Evolutionary conservation across 2,329 filamentous ascomycete species (phyloP).

Genomic region (Bisporella sp.): DNA sequence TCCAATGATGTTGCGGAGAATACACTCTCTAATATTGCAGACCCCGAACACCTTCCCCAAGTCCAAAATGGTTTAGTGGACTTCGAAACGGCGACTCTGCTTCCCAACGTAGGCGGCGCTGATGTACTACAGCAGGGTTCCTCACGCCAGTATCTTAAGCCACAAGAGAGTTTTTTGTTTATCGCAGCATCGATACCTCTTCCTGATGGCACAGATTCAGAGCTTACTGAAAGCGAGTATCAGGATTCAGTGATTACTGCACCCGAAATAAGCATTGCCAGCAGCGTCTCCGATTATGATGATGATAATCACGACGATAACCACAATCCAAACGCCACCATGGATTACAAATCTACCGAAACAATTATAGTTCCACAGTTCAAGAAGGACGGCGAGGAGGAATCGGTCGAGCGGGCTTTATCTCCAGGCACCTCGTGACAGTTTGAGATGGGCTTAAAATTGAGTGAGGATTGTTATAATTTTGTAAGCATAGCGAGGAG

Average conservation of each 20-base stretch:
- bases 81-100: no score
- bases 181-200: slow-evolving; percentile 14
- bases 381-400: no score
- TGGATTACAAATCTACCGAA: slow-evolving; percentile 19
- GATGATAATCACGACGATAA: slow-evolving; percentile 12
- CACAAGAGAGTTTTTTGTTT: not conserved
- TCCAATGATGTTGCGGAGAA: no score
- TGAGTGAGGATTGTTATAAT: no score
- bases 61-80: no score
- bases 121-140: no score
- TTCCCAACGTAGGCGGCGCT: no score
- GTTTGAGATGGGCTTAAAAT: not conserved
- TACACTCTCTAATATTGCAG: no score
- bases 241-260: slow-evolving; percentile 3
- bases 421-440: not conserved
- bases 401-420: no score
- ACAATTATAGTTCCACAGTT: slow-evolving; percentile 19
- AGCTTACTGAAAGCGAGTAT: slow-evolving; percentile 12
- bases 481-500: no score
- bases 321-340: slow-evolving; percentile 1
- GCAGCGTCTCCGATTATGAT: slow-evolving; percentile 19
- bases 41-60: no score
- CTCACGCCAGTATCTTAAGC: no score
- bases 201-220: slow-evolving; percentile 10
- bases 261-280: slow-evolving; percentile 14